These are phyloP conservation scores for Sarocladium oryzae DNA, from an alignment of 2,329 filamentous ascomycete species.

Conservation along the genomic window DNA sequence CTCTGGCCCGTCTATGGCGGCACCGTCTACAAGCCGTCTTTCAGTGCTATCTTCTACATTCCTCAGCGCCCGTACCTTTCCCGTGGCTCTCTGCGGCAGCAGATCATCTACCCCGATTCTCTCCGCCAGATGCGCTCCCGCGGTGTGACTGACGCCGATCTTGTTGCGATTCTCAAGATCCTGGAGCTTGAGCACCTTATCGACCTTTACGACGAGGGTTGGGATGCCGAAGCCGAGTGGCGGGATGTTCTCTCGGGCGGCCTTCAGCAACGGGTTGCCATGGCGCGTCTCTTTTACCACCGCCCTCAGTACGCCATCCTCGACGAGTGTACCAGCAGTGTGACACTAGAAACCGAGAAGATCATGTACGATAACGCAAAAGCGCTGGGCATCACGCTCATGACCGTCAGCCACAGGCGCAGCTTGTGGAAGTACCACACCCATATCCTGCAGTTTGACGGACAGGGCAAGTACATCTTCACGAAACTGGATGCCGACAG, in stretches of 20 bases:
- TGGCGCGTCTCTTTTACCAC: conserved; percentile 94
- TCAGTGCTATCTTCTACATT: conserved; percentile 95
- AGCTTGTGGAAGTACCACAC: conserved; percentile 96
- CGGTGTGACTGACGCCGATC: conserved; percentile 73
- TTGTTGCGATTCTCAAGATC: conserved; percentile 67
- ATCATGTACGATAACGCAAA: conserved; percentile 98
- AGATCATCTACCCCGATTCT: conserved; percentile 93
- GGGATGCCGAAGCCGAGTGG: conserved; percentile 96
- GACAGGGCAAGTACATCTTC: conserved; percentile 86
- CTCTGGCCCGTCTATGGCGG: conserved; percentile 98
- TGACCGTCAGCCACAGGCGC: conserved; percentile 89
- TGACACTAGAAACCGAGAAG: conserved; percentile 92
- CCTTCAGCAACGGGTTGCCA: conserved; percentile 91
- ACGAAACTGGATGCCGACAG: conserved; percentile 83
- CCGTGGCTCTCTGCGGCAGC: conserved; percentile 84
- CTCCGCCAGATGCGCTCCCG: conserved; percentile 81
- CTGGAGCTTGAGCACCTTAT: conserved; percentile 82
- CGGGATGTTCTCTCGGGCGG: conserved; percentile 88
- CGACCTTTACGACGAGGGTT: conserved; percentile 67
- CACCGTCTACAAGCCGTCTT: conserved; percentile 83
- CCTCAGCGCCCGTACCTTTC: conserved; percentile 93
- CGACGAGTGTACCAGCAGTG: conserved; percentile 90
- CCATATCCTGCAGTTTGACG: conserved; percentile 93
- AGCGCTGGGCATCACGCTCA: conserved; percentile 81
- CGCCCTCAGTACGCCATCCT: conserved; percentile 88